Base-by-base conservation (phyloP, 2,329 filamentous ascomycete species). In the Penicillium sp. region DNA sequence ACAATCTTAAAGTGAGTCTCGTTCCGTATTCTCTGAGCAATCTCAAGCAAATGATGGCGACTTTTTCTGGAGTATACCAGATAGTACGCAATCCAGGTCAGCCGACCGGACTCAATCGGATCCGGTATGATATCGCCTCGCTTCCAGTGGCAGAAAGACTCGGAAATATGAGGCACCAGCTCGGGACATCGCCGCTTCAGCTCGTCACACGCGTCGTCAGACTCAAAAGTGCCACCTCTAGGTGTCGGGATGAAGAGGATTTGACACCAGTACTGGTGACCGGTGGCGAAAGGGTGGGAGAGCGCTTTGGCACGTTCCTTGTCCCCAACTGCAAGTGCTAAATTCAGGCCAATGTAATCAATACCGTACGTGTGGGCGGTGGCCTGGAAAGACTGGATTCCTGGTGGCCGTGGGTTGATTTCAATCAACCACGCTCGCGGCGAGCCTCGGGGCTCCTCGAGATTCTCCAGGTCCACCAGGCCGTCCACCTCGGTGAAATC, bases 381-480 rank as follows among this genome's bases (percentile, higher is more conserved):
- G n/a, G n/a, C n/a, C n/a, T n/a, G n/a, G 18, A 33, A 18, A n/a
- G 16, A 52, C 26, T 52, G 24, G 18, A 42, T 28, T 28, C 67
- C 67, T 3, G 67, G 64, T 0, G 61, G 59, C 2, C 67, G 61
- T n/a, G 62, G 49, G 51, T 70, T 70, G 42, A 70, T 60, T 49
- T 70, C 67, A 28, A 66, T 62, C 9, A 68, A 50, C 40, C 47
- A 64, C 48, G 52, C 59, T n/a, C n/a, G n/a, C n/a, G n/a, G 30
- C 42, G 24, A 33, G 28, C 28, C 12, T 33, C 56, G 50, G 59
- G 46, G 28, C 23, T 24, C 24, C 20, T 11, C 16, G 21, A 35
- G 50, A 3, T 16, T 12, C 1, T 16, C 20, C 3, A 67, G 51
- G 50, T 68, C 65, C 12, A 61, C 2, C 5, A 63, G 20, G 1